Evolutionary conservation across 2,329 filamentous ascomycete genomes (phyloP).

Genomic region (Aspergillus neotritici): DNA sequence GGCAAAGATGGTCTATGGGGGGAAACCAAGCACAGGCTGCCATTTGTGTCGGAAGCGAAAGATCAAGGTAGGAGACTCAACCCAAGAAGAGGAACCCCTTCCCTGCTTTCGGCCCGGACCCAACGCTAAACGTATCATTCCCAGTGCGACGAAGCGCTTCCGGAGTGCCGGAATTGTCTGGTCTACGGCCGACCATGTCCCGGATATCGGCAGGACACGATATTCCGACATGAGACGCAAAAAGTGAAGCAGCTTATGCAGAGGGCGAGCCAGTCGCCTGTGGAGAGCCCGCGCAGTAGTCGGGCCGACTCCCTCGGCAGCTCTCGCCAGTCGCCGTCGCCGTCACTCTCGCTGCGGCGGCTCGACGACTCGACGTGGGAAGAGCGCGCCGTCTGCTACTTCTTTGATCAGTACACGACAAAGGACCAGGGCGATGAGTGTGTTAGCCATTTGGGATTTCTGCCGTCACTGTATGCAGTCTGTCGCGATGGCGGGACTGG

Average conservation of each 20-base stretch:
- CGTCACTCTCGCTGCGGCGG: slow-evolving; percentile 10
- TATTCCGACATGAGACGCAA: slow-evolving; percentile 32
- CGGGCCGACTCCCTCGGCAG: background rate
- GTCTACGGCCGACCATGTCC: slow-evolving; percentile 34
- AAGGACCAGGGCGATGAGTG: slow-evolving; percentile 18
- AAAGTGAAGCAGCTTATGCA: slow-evolving; percentile 26
- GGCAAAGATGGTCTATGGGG: slow-evolving; percentile 36
- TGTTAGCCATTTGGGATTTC: slow-evolving; percentile 31
- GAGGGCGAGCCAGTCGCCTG: slow-evolving; percentile 9
- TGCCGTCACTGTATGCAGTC: slow-evolving; percentile 32
- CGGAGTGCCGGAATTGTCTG: slow-evolving; percentile 32
- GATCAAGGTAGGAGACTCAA: slow-evolving; percentile 34
- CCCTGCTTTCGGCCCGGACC: background rate
- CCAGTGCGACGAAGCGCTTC: slow-evolving; percentile 35
- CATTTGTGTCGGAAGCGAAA: slow-evolving; percentile 37
- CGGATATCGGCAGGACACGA: slow-evolving; percentile 31
- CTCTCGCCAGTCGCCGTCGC: slow-evolving; percentile 1
- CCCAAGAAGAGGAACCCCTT: background rate
- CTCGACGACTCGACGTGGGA: slow-evolving; percentile 31
- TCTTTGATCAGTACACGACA: slow-evolving; percentile 38
- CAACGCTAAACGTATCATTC: slow-evolving; percentile 10
- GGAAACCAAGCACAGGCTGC: slow-evolving; percentile 37
- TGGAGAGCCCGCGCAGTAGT: background rate
- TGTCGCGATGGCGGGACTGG: slow-evolving; percentile 17
- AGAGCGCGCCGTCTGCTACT: slow-evolving; percentile 36